phyloP scores from a whole-genome alignment of 768 basidiomycete species.

The Galerina marginata region DNA sequence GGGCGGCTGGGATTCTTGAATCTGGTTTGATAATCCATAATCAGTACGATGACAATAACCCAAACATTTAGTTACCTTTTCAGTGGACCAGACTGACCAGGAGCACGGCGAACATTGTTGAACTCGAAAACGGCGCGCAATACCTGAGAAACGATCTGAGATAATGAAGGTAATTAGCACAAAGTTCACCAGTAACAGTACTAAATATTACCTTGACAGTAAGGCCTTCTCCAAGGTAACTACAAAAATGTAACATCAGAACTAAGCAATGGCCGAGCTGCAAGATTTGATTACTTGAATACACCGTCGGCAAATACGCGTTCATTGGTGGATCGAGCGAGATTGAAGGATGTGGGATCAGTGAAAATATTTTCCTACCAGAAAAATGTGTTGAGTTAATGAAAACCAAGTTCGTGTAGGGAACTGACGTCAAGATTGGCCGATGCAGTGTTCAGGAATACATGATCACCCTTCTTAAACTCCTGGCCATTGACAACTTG shows the following conservation, averaged over 20 bases:
- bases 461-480: slow-evolving; percentile 52
- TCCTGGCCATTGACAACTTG: slow-evolving; percentile 45
- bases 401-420: not conserved
- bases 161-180: not conserved
- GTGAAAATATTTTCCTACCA: slow-evolving; percentile 57
- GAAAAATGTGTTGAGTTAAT: not conserved
- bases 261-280: not conserved
- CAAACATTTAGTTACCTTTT: slow-evolving; percentile 44
- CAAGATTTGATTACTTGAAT: slow-evolving; percentile 39
- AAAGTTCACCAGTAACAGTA: not conserved
- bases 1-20: slow-evolving; percentile 55
- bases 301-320: slow-evolving; percentile 54
- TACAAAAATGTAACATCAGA: slow-evolving; percentile 13
- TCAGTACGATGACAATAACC: not conserved
- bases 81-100: slow-evolving; percentile 69
- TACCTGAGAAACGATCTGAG: slow-evolving; percentile 60
- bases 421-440: slow-evolving; percentile 62
- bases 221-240: slow-evolving; percentile 52
- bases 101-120: slow-evolving; percentile 66
- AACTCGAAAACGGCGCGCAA: slow-evolving; percentile 68
- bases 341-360: slow-evolving; percentile 49
- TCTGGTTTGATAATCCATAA: slow-evolving; percentile 30
- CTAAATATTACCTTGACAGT: slow-evolving; percentile 52
- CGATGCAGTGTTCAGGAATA: slow-evolving; percentile 66
- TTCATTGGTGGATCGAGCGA: slow-evolving; percentile 48